Evolutionary conservation across 495 filamentous ascomycete species (phyloP).

Genomic region (Penicillium subrubescens): DNA sequence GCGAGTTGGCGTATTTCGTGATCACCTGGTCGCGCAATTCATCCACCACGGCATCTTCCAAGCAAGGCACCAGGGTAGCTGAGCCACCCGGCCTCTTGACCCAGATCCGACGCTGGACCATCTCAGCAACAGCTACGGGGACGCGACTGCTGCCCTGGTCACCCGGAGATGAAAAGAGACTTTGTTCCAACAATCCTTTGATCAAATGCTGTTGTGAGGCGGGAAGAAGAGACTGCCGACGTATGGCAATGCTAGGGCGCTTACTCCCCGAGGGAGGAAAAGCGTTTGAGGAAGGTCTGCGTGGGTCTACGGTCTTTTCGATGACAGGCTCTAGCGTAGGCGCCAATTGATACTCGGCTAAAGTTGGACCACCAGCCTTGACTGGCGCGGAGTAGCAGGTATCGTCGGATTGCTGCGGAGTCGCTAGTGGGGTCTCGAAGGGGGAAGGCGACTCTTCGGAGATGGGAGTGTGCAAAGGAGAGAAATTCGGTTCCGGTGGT

Average conservation of each 20-base stretch:
- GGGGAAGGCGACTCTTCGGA: conserved; percentile 24
- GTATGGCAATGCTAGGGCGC: conserved; percentile 46
- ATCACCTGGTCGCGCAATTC: conserved; percentile 92
- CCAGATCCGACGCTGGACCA: conserved; percentile 83
- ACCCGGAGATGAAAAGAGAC: conserved; percentile 27
- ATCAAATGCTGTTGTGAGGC: conserved; percentile 48
- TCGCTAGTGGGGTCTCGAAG: conserved; percentile 25
- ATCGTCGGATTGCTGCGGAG: conserved; percentile 32
- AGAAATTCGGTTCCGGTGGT: conserved; percentile 20
- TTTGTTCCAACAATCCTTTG: conserved; percentile 40
- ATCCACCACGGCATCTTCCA: conserved; percentile 89
- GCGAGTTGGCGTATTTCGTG: conserved; percentile 88
- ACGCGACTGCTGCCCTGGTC: conserved; percentile 23
- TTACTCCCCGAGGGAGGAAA: conserved; percentile 28
- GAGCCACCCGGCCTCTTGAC: conserved; percentile 84
- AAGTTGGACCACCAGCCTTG: conserved; percentile 17
- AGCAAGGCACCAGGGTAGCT: conserved; percentile 81
- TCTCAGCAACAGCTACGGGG: conserved; percentile 29
- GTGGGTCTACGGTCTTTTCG: conserved; percentile 26
- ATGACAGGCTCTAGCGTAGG: conserved; percentile 38
- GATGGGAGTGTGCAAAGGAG: conserved; percentile 27
- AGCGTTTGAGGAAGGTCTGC: conserved; percentile 21
- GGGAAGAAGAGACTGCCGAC: conserved; percentile 55
- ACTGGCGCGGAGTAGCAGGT: conserved; percentile 20
- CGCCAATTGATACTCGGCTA: conserved; percentile 31